Conservation (phyloP, 1,284 basidiomycete species). For the Heterobasidion annosum region DNA sequence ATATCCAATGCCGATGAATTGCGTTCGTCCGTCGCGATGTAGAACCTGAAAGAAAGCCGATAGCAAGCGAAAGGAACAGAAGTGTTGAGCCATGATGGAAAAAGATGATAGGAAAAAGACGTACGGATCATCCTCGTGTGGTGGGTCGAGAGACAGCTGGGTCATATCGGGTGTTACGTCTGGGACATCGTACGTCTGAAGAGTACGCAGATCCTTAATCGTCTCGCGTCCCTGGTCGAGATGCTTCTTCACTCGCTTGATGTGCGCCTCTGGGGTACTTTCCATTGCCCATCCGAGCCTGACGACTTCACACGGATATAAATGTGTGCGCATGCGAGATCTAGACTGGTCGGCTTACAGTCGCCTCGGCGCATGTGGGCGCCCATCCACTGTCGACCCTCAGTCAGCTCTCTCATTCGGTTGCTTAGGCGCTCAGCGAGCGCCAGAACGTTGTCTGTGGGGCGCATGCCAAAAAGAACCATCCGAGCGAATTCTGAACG, state of each 20-base stretch:
- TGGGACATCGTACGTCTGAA: constrained; percentile 19
- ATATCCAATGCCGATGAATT: constrained; percentile 22
- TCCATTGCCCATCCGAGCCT: constrained; percentile 28
- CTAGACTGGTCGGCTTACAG: constrained; percentile 17
- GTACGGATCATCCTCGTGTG: constrained; percentile 6
- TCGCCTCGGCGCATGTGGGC: constrained; percentile 41
- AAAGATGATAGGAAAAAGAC: background rate
- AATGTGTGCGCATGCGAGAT: background rate
- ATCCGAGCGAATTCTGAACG: constrained; percentile 22
- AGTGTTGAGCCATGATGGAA: background rate
- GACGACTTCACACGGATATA: constrained; percentile 12
- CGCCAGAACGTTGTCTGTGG: constrained; percentile 19
- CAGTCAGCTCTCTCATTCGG: constrained; percentile 24
- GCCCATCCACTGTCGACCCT: constrained; percentile 33
- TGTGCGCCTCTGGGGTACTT: constrained; percentile 21
- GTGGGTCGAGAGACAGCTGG: constrained; percentile 3
- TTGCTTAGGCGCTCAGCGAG: constrained; percentile 23
- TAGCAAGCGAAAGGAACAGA: background rate
- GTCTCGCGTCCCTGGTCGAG: constrained; percentile 21
- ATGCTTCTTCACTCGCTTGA: constrained; percentile 24
- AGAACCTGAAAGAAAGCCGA: constrained; percentile 23
- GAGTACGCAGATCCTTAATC: constrained; percentile 16
- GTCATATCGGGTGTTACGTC: constrained; percentile 14
- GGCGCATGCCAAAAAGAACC: constrained; percentile 25
- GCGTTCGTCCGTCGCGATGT: constrained; percentile 39